A percentile compares a stretch with the other conserved stretches of the same genome.
These are phyloP conservation scores for Lachnum nothofagi DNA, from an alignment of 2,329 filamentous ascomycete species.

Conservation along the genomic window DNA sequence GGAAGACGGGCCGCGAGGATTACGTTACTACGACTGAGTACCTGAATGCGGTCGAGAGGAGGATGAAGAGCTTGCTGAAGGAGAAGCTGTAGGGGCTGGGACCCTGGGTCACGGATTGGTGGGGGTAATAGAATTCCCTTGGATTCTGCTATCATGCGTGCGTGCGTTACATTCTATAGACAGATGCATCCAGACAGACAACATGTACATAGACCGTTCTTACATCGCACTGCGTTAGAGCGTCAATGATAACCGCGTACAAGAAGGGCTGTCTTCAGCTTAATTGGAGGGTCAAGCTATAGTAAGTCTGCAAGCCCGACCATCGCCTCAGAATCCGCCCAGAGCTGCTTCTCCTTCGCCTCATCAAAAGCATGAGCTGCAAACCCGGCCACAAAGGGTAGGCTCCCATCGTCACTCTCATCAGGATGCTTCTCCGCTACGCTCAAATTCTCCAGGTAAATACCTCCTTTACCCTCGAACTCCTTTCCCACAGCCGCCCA, in stretches of 20 bases:
- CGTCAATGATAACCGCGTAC: neutral
- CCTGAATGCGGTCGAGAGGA: constrained; percentile 83
- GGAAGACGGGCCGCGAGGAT: constrained; percentile 74
- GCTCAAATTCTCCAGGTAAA: constrained; percentile 39
- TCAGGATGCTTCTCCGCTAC: too few relatives aligned
- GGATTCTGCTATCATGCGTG: neutral
- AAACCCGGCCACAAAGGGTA: too few relatives aligned
- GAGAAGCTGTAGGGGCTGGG: constrained; percentile 57
- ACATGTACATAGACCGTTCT: constrained; percentile 11
- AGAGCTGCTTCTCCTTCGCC: too few relatives aligned
- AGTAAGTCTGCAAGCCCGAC: too few relatives aligned
- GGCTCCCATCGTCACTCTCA: too few relatives aligned
- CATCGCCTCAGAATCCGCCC: too few relatives aligned
- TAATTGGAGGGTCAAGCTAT: too few relatives aligned
- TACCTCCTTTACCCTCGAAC: constrained; percentile 41
- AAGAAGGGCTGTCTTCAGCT: neutral
- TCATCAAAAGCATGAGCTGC: too few relatives aligned
- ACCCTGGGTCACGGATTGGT: neutral
- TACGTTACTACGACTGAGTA: constrained; percentile 94
- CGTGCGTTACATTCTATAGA: neutral
- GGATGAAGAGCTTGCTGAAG: constrained; percentile 75
- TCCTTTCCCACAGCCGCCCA: constrained; percentile 33
- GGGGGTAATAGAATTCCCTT: neutral
- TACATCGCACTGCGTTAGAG: constrained; percentile 3
- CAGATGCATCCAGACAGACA: constrained; percentile 2